Evolutionary conservation across 139 green algal species (phyloP).

Genomic region (Tetradesmus lagerheimii): DNA sequence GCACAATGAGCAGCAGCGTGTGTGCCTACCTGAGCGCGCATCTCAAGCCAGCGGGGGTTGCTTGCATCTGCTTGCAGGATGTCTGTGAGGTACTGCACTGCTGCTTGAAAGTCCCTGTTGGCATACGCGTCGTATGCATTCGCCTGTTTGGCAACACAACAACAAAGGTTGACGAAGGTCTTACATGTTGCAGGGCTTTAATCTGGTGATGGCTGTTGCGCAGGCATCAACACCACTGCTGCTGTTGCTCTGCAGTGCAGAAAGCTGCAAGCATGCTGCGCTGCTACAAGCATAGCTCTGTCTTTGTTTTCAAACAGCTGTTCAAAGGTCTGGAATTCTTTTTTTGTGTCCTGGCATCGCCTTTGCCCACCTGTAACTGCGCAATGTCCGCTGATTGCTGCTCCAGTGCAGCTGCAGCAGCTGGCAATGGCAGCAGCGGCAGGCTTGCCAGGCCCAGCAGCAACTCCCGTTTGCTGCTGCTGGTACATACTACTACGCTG

Average conservation of each 20-base stretch:
- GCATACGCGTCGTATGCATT: conserved; percentile 67
- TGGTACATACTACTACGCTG: background rate
- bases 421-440: background rate
- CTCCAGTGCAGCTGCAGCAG: background rate
- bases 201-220: too few relatives aligned
- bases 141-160: too few relatives aligned
- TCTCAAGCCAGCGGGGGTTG: conserved; percentile 70
- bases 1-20: background rate
- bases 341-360: too few relatives aligned
- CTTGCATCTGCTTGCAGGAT: conserved; percentile 53
- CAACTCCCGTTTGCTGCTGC: background rate
- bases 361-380: conserved; percentile 7
- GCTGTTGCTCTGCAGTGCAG: background rate
- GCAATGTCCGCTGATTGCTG: background rate
- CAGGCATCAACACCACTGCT: background rate
- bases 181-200: too few relatives aligned
- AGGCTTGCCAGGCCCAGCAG: background rate
- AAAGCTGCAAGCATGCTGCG: background rate
- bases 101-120: conserved; percentile 63
- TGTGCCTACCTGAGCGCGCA: conserved; percentile 70
- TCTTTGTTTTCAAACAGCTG: too few relatives aligned
- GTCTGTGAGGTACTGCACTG: conserved; percentile 57
- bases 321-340: too few relatives aligned
- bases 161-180: background rate
- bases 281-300: background rate